phyloP scores from a whole-genome alignment of 306 rosid species.

The Malus sylvestris region DNA sequence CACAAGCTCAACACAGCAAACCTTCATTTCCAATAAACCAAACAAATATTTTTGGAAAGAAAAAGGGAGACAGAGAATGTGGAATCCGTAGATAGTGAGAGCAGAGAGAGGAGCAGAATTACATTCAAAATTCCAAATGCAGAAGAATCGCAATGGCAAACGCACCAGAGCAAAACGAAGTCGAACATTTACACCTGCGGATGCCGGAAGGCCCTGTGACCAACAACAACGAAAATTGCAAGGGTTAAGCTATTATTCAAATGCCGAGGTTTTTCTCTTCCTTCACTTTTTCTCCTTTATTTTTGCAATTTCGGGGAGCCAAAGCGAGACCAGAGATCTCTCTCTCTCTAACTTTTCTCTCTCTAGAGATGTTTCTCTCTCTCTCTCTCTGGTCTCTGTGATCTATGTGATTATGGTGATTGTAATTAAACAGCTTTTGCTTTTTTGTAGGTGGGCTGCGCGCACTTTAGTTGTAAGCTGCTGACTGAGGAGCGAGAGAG shows the following conservation, averaged over 20 bases:
- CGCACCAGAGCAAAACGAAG: conserved; percentile 30
- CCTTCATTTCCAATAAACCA: conserved; percentile 6
- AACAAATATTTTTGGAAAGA: neutral
- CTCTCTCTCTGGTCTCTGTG: neutral
- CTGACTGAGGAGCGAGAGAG: neutral
- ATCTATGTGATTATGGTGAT: neutral
- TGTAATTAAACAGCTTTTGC: neutral
- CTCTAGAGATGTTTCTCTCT: neutral
- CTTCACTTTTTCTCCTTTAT: neutral
- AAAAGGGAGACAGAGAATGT: neutral
- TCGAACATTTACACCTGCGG: conserved; percentile 12
- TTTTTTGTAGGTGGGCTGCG: conserved; percentile 15
- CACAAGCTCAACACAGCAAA: conserved; percentile 4
- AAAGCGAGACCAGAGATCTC: neutral
- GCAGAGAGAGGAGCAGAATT: conserved; percentile 11
- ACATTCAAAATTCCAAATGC: neutral
- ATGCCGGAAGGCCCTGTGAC: neutral
- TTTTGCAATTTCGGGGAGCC: neutral
- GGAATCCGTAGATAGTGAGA: conserved; percentile 1
- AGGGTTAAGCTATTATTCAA: conserved; percentile 12
- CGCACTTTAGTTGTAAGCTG: conserved; percentile 29
- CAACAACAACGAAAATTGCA: neutral
- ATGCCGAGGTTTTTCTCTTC: neutral
- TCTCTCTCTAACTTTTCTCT: neutral
- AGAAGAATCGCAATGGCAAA: conserved; percentile 2